phyloP scores from a whole-genome alignment of 2,329 filamentous ascomycete species.

The Colletotrichum viniferum region DNA sequence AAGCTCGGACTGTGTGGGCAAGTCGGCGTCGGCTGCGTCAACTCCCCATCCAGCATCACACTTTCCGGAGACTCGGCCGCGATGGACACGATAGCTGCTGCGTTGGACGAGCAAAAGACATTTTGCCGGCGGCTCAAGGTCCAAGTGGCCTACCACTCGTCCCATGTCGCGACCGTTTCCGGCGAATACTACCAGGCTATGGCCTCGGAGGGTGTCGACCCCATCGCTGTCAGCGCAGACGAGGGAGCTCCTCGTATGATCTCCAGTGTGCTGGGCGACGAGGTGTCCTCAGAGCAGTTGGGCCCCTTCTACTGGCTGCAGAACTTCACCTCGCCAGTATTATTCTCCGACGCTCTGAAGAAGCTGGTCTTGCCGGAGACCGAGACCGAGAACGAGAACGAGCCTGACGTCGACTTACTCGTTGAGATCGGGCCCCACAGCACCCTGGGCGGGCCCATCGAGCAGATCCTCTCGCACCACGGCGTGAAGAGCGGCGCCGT shows the following conservation, averaged over 20 bases:
- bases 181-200: not conserved
- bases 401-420: slow-evolving; percentile 24
- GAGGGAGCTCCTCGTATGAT: not conserved
- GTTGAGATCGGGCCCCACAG: slow-evolving; percentile 33
- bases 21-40: slow-evolving; percentile 24
- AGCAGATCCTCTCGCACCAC: slow-evolving; percentile 27
- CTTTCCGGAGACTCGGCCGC: slow-evolving; percentile 11
- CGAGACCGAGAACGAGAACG: not conserved
- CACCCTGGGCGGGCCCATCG: slow-evolving; percentile 31
- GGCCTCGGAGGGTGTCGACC: not conserved
- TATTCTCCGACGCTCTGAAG: slow-evolving; percentile 34
- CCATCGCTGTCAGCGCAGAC: not conserved
- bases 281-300: not conserved
- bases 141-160: slow-evolving; percentile 25
- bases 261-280: not conserved
- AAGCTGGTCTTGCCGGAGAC: slow-evolving; percentile 29
- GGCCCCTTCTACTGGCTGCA: slow-evolving; percentile 11
- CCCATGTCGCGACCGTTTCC: slow-evolving; percentile 18
- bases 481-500: not conserved
- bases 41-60: slow-evolving; percentile 27
- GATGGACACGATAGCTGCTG: slow-evolving; percentile 23
- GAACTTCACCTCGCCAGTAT: slow-evolving; percentile 18
- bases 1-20: not conserved
- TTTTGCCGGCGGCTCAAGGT: slow-evolving; percentile 31
- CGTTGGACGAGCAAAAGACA: slow-evolving; percentile 40